phyloP scores from a whole-genome alignment of 73 alveolate genomes.

The Effrenium voratum region DNA sequence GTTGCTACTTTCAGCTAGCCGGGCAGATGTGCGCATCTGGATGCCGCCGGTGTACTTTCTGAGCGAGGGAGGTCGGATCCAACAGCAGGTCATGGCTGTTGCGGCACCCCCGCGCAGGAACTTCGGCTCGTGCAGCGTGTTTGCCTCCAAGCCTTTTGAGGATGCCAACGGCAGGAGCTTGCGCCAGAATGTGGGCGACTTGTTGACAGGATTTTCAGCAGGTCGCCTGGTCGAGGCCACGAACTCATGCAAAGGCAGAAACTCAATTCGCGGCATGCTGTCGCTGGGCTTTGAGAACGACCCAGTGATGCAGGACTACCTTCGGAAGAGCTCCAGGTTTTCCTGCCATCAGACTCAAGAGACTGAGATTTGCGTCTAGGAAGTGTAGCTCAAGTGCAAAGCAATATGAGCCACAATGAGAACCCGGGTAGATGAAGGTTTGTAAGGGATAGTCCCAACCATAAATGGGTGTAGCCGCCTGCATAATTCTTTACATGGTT shows the following conservation, averaged over 20 bases:
- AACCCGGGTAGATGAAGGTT: too few species aligned
- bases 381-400: too few species aligned
- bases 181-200: background rate
- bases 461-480: too few species aligned
- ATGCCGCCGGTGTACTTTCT: conserved; percentile 19
- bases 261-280: background rate
- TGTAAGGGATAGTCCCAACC: too few species aligned
- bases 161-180: background rate
- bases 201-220: background rate
- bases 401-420: too few species aligned
- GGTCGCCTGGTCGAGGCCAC: background rate
- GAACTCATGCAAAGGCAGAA: too few species aligned
- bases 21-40: background rate
- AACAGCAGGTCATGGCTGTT: conserved; percentile 45
- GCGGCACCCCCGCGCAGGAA: background rate
- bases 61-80: conserved; percentile 29
- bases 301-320: conserved; percentile 1
- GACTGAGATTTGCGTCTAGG: too few species aligned
- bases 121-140: background rate
- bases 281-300: background rate
- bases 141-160: conserved; percentile 41
- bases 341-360: conserved; percentile 1
- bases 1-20: conserved; percentile 16
- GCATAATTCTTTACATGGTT: too few species aligned
- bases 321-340: background rate